Conservation (phyloP, 2,329 filamentous ascomycete genomes). For the Acephala macrosclerotiorum region DNA sequence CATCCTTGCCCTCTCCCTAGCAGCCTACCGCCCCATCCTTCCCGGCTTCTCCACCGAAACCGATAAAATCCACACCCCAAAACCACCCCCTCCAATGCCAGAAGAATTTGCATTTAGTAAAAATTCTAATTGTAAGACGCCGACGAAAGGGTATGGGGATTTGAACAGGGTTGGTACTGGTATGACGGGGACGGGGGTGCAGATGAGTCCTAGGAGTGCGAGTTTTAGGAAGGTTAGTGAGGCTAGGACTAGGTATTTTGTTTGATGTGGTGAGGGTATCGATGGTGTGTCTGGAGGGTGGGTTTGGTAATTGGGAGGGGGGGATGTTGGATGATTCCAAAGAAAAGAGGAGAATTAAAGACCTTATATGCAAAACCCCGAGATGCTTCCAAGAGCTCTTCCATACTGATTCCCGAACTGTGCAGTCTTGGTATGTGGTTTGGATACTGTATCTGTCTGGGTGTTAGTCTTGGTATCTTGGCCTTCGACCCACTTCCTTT, state of each 20-base stretch:
- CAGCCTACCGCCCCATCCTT: constrained; percentile 18
- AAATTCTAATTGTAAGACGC: no score
- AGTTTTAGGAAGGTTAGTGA: constrained; percentile 4
- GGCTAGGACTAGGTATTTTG: not conserved
- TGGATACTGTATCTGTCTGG: no score
- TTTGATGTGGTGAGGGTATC: not conserved
- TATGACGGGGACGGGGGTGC: constrained; percentile 1
- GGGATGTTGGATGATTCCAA: no score
- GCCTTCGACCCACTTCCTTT: not conserved
- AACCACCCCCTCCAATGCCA: not conserved
- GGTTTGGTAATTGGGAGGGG: no score
- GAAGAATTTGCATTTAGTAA: no score
- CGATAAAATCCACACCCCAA: not conserved
- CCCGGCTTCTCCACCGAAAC: constrained; percentile 12
- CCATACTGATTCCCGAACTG: not conserved
- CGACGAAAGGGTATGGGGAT: constrained; percentile 3
- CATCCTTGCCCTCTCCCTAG: constrained; percentile 18
- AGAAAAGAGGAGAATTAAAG: not conserved
- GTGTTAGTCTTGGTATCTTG: not conserved
- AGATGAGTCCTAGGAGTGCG: constrained; percentile 3
- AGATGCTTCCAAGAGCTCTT: not conserved
- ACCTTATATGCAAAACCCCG: not conserved
- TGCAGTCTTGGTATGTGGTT: constrained; percentile 1
- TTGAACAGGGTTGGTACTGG: not conserved
- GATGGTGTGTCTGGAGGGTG: not conserved